Evolutionary conservation across 257 asterid genomes (phyloP).

Genomic region (Ligustrum vulgare): DNA sequence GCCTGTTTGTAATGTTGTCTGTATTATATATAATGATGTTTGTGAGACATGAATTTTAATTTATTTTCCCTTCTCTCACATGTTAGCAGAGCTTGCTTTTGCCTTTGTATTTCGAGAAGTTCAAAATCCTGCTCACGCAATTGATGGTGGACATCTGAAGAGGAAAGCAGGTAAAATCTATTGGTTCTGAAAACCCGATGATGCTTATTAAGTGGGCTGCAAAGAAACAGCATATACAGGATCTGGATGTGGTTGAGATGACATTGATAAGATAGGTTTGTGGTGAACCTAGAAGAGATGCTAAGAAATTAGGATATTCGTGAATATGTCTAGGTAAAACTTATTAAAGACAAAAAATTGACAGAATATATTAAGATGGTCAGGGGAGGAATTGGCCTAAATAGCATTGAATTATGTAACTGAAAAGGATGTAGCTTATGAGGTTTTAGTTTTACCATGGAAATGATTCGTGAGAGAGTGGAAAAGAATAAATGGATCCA

Average conservation of each 20-base stretch:
- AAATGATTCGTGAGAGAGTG: background rate
- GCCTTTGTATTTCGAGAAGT: slow-evolving; percentile 96
- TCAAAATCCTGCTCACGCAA: slow-evolving; percentile 31
- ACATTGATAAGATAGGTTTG: background rate
- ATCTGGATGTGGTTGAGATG: background rate
- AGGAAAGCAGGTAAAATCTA: slow-evolving; percentile 77
- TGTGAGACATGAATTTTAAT: background rate
- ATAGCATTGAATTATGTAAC: background rate
- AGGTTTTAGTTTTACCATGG: background rate
- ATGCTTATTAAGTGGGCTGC: background rate
- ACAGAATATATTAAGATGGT: background rate
- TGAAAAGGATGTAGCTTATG: background rate
- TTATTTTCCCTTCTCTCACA: slow-evolving; percentile 23
- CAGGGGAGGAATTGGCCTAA: background rate
- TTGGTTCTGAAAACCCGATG: background rate
- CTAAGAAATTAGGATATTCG: background rate
- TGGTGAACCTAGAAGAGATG: background rate
- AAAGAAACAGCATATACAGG: background rate
- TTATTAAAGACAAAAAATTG: background rate
- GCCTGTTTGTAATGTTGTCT: background rate
- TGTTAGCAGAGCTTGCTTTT: slow-evolving; percentile 64
- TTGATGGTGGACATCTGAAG: slow-evolving; percentile 57
- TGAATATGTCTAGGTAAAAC: background rate
- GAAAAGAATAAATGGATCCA: no score
- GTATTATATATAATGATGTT: background rate